Conservation (phyloP, 1,139 yeast species). For the Sugiyamaella pinicola region DNA sequence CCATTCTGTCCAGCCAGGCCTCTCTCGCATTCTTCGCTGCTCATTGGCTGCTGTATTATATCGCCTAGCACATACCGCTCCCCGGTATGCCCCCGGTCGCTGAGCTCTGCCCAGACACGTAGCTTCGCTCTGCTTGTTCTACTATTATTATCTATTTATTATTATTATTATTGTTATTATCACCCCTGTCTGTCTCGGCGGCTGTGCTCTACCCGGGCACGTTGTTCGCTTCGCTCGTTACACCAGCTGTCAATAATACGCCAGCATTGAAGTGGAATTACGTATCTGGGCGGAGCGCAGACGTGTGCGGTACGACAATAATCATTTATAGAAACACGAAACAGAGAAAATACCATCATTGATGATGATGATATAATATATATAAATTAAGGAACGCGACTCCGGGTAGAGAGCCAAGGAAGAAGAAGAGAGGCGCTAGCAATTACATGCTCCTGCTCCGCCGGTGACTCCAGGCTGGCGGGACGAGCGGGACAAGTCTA, state of each 20-base stretch:
- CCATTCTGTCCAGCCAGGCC: slow-evolving; percentile 3
- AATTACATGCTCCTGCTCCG: slow-evolving; percentile 39
- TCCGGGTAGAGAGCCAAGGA: background rate
- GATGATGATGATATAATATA: slow-evolving; percentile 2
- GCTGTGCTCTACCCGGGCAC: no score
- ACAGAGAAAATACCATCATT: background rate
- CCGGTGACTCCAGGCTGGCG: slow-evolving; percentile 29
- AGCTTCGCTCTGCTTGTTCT: background rate
- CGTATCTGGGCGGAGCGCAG: no score
- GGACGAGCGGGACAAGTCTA: slow-evolving; percentile 37
- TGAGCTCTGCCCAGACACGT: slow-evolving; percentile 16
- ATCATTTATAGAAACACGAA: slow-evolving; percentile 2
- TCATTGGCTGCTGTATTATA: slow-evolving; percentile 9
- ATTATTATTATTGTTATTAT: no score
- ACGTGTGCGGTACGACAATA: no score
- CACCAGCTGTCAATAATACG: no score
- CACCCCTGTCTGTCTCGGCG: no score
- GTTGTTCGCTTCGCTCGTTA: no score
- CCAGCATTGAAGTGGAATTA: no score
- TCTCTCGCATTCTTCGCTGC: slow-evolving; percentile 14
- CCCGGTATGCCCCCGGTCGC: slow-evolving; percentile 9
- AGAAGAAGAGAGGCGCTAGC: slow-evolving; percentile 26
- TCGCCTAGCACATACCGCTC: background rate
- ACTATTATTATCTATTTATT: background rate
- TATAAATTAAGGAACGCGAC: slow-evolving; percentile 12